Percentiles rank a stretch among this genome's conserved stretches.
phyloP scores from a whole-genome alignment of 1,284 basidiomycete species.

The Melampsora abietis-canadensis region DNA sequence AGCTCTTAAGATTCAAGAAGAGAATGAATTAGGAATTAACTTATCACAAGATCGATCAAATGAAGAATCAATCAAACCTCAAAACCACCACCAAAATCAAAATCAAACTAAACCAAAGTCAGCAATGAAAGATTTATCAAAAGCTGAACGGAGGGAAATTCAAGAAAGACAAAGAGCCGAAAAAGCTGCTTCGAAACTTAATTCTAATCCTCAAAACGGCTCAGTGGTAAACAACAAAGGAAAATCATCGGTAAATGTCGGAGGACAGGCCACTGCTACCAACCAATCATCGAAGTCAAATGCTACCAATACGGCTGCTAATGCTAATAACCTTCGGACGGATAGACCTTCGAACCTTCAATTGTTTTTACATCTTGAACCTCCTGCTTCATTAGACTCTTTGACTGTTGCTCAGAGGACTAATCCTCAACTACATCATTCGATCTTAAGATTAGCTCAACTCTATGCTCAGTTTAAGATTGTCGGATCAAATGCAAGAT shows the following conservation, averaged over 20 bases:
- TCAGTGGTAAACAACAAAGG: constrained; percentile 24
- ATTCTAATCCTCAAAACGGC: constrained; percentile 26
- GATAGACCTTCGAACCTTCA: constrained; percentile 51
- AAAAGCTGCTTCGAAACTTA: constrained; percentile 52
- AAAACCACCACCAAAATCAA: too few species aligned
- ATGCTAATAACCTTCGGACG: constrained; percentile 45
- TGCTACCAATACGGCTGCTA: constrained; percentile 36
- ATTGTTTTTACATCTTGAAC: constrained; percentile 62
- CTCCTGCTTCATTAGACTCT: constrained; percentile 61
- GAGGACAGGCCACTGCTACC: constrained; percentile 12
- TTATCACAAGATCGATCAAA: too few species aligned
- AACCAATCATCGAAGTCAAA: constrained; percentile 48
- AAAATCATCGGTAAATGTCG: constrained; percentile 16
- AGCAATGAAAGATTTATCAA: constrained; percentile 65
- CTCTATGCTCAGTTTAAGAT: constrained; percentile 81
- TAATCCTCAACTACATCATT: constrained; percentile 78
- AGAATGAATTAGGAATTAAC: not conserved
- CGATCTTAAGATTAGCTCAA: constrained; percentile 70
- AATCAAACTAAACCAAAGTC: constrained; percentile 45
- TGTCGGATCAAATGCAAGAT: constrained; percentile 79
- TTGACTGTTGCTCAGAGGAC: constrained; percentile 56
- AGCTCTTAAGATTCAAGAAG: constrained; percentile 3
- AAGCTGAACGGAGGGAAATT: constrained; percentile 71
- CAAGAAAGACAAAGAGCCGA: constrained; percentile 75
- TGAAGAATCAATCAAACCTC: too few species aligned